Base-by-base conservation (phyloP, 352 stramenopile genomes). In the Globisporangium parvum region DNA sequence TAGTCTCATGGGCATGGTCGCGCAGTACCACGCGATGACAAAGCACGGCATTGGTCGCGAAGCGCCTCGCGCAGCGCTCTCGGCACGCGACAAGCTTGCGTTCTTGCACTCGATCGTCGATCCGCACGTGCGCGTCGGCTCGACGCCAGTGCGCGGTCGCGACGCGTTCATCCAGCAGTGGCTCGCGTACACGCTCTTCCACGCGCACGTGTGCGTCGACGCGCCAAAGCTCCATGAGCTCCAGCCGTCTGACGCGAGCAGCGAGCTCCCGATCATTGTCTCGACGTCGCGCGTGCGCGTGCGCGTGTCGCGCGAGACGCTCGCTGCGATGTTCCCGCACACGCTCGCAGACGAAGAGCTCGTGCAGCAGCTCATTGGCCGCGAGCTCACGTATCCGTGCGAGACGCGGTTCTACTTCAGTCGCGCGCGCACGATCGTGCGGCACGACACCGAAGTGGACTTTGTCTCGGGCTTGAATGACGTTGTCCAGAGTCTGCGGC, bases 281-380 rank as follows among this genome's bases (percentile, higher is more conserved):
- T 40, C 53, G 24, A 47, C 45, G 23, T 51, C 41, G 9, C 44
- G 21, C 9, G 21, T 63, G 26, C 55, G 55, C n/a, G 64, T 80
- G 37, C 62, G 65, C 4, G 45, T 83, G 23, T 71, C 68, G 21
- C 55, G 69, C 15, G 56, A 48, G 33, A 80, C 75, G 14, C 60
- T 86, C 15, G 70, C 80, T 51, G 58, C 62, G 28, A 52, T 86
- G 10, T 83, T 81, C 55, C 75, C 75, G 15, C 66, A 73, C 51
- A 47, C 70, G 9, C 56, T 87, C 28, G 35, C 56, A n/a, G 66
- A 84, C 35, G 63, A 74, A 20, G 56, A 55, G 55, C 69, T 84
- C 1, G 63, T 69, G 21, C 51, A 71, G 39, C 15, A 51, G 42
- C 59, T 86, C 23, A 52, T 80, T 20, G 62, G 66, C 9, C 49